A percentile compares a stretch with the other conserved stretches of the same genome.
phyloP scores from a whole-genome alignment of 371 early-diverging fungal genomes.

The Mucor mucedo region DNA sequence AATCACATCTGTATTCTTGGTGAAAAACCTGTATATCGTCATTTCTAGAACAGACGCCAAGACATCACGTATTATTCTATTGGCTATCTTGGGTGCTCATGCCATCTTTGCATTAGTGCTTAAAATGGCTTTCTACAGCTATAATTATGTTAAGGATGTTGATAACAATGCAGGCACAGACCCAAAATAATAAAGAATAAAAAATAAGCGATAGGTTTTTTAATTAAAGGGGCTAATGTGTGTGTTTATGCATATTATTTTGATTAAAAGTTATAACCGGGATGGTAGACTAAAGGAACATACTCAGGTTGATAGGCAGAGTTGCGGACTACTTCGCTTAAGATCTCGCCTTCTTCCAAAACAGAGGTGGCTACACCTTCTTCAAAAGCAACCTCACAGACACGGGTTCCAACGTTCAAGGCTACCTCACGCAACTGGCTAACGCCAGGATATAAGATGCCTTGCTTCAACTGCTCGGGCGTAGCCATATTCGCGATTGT shows the following conservation, averaged over 20 bases:
- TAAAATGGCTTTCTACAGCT: slow-evolving; percentile 82
- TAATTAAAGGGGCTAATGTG: too few species aligned
- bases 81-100: slow-evolving; percentile 71
- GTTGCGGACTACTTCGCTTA: slow-evolving; percentile 51
- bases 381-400: slow-evolving; percentile 67
- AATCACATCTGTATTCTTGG: slow-evolving; percentile 46
- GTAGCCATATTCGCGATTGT: slow-evolving; percentile 63
- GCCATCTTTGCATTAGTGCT: slow-evolving; percentile 77
- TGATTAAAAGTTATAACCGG: neutral
- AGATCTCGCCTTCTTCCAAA: slow-evolving; percentile 49
- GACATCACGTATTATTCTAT: slow-evolving; percentile 69
- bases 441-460: slow-evolving; percentile 62
- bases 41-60: slow-evolving; percentile 67
- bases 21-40: slow-evolving; percentile 68
- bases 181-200: neutral
- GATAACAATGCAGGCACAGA: neutral
- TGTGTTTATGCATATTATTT: too few species aligned
- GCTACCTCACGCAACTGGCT: slow-evolving; percentile 55
- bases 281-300: slow-evolving; percentile 54
- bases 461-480: slow-evolving; percentile 60
- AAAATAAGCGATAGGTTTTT: neutral
- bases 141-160: slow-evolving; percentile 25
- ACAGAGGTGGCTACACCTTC: slow-evolving; percentile 55
- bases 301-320: slow-evolving; percentile 63
- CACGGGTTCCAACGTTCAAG: slow-evolving; percentile 54